Base-by-base conservation (phyloP, 208 protist species). In the Herpetomonas samuelpessoai region DNA sequence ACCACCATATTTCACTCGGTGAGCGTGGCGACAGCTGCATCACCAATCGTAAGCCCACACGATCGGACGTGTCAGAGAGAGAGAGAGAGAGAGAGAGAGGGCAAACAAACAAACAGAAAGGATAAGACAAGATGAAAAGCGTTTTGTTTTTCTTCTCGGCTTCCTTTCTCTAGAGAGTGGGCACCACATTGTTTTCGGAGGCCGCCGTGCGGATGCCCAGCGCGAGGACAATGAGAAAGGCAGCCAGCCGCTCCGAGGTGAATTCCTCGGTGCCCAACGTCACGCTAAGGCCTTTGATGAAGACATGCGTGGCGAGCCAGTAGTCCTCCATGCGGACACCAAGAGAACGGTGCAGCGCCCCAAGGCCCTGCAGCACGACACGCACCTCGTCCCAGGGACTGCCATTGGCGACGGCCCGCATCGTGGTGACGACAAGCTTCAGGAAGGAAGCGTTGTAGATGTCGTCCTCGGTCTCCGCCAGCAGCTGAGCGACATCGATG, bases 251-350 rank as follows among this genome's bases (percentile, higher is more conserved):
- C n/a, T 86, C 78, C 12, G 70, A 62, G 44, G 80, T 68, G 53
- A 74, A 69, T 39, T 74, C 64, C 29, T 86, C 83, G 10, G 65
- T 57, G 4, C 88, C 85, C 55, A 75, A 86, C 30, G 68, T 78
- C 28, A 76, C 68, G 31, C 78, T 71, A 9, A 95, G 62, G 6
- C 85, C 54, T 52, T 77, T 74, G 55, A 91, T 77, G 57, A 95
- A 87, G 31, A 80, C 65, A 51, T 84, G 76, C 56, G 81, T 61
- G 19, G 85, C 85, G 38, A 83, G 74, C 65, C 82, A 76, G 71
- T 95, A 95, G 62, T 92, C 83, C 62, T 87, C 83, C 29, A 64
- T 39, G 57, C 63, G 50, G 38, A 92, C 81, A 2, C 88, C 83
- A 14, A 88, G 61, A 26, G 47, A 58, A 16, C 67, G 67, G 31